Evolutionary conservation across 106 monocot species (phyloP), one percentile per base, ranked within the genome.

Genomic region (Chionographis japonica): DNA sequence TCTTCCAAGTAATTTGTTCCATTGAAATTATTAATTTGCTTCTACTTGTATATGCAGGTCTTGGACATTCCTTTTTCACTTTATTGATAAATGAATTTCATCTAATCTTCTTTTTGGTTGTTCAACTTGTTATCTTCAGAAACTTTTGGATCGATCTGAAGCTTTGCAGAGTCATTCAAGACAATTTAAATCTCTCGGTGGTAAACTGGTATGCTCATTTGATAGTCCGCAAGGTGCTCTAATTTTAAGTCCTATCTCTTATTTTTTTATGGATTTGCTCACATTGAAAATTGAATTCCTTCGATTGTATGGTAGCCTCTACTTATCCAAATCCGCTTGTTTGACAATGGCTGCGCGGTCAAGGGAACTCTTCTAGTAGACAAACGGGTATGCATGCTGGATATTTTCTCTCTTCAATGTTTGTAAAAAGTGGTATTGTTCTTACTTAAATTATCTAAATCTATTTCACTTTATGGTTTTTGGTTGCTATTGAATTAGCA

Each of bases 361-460:
- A 92, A 92, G 61, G 92, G 88, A 75, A 92, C 92, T 56, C 78
- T 88, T 67, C 78, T 92, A 4, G 40, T 82, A 0, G 62, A 88
- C 50, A 85, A 75, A 68, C 68, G 19, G 88, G 92, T 92, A 80
- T 52, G 27, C 27, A 80, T 52, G 27, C 27, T 27, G 27, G 0
- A 27, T 27, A 27, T 27, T 27, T 27, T 27, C 27, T 27, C 27
- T 27, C 1, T 27, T 27, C 27, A 27, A 27, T 27, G 27, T 27
- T 27, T 27, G 27, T 27, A 27, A 27, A 27, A 27, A 27, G 27
- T 27, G 27, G 0, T 27, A 27, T 1, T 27, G 27, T 27, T 27
- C 27, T 27, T 27, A 27, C 0, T 27, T 27, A 27, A 27, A 27
- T 27, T 27, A 27, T 27, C 27, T 27, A 27, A 27, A 27, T 27